Evolutionary conservation across 768 basidiomycete genomes (phyloP).

Genomic region (Lactifluus piperatus): DNA sequence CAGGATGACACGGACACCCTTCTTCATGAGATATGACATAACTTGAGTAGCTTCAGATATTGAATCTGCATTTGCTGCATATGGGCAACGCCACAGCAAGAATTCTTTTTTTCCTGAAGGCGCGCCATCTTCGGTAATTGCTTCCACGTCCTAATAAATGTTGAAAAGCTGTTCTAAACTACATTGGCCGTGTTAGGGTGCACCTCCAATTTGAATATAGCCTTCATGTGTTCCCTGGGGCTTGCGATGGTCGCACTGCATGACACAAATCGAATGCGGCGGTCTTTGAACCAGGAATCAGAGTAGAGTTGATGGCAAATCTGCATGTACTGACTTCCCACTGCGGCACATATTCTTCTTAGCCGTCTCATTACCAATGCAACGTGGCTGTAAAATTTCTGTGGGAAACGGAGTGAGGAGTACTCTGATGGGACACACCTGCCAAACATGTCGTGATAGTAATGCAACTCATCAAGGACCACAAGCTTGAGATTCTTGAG

Average conservation of each 20-base stretch:
- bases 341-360: constrained; percentile 62
- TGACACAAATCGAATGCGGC: constrained; percentile 56
- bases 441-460: constrained; percentile 73
- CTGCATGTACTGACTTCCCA: constrained; percentile 47
- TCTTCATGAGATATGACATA: constrained; percentile 76
- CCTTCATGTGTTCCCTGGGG: constrained; percentile 65
- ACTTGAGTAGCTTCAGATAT: constrained; percentile 60
- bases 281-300: constrained; percentile 34
- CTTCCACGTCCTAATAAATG: constrained; percentile 42
- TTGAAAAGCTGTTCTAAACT: background rate
- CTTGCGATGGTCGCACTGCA: constrained; percentile 85
- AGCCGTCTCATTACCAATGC: constrained; percentile 72
- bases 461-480: constrained; percentile 82
- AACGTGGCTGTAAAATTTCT: constrained; percentile 48
- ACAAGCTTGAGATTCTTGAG: constrained; percentile 69
- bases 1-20: constrained; percentile 73
- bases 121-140: constrained; percentile 72
- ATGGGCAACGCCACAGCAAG: constrained; percentile 66
- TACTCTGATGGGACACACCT: constrained; percentile 37
- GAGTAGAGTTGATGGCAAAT: background rate
- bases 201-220: constrained; percentile 58
- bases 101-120: constrained; percentile 76
- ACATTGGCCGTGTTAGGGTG: background rate
- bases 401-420: background rate
- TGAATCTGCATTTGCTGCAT: constrained; percentile 47